Evolutionary conservation across 495 filamentous ascomycete genomes (phyloP).

Genomic region (Aspergillus mulundensis): DNA sequence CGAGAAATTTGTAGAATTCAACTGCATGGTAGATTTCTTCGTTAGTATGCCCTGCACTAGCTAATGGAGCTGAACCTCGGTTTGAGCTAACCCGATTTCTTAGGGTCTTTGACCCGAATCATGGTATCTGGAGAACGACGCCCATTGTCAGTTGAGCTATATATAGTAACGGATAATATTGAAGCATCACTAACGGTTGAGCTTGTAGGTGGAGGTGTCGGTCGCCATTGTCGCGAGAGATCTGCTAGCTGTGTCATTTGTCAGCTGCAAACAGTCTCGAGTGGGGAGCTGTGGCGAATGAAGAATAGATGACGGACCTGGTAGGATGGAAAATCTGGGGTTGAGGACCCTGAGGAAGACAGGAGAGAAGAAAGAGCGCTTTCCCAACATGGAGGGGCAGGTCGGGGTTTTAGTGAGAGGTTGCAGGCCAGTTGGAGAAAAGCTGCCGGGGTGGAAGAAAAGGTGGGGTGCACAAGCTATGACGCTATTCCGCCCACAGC

Average conservation of each 20-base stretch:
- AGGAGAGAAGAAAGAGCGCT: constrained; percentile 16
- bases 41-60: background rate
- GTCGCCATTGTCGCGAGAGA: constrained; percentile 66
- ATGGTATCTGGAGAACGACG: constrained; percentile 45
- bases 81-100: constrained; percentile 57
- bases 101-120: constrained; percentile 93
- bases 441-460: background rate
- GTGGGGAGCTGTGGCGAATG: constrained; percentile 11
- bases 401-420: constrained; percentile 5
- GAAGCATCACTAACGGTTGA: constrained; percentile 64
- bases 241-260: constrained; percentile 20
- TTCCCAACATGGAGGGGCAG: constrained; percentile 19
- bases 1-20: constrained; percentile 93
- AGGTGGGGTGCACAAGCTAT: constrained; percentile 16
- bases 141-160: background rate
- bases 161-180: too few relatives aligned
- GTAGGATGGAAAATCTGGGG: constrained; percentile 18
- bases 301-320: constrained; percentile 12
- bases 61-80: too few relatives aligned
- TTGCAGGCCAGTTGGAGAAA: constrained; percentile 15
- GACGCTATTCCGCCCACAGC: constrained; percentile 15
- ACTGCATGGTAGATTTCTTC: constrained; percentile 37
- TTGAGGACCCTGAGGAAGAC: constrained; percentile 27
- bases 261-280: background rate
- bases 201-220: constrained; percentile 76